Evolutionary conservation across 2,329 filamentous ascomycete species (phyloP).

Genomic region (Fusarium nurragi): DNA sequence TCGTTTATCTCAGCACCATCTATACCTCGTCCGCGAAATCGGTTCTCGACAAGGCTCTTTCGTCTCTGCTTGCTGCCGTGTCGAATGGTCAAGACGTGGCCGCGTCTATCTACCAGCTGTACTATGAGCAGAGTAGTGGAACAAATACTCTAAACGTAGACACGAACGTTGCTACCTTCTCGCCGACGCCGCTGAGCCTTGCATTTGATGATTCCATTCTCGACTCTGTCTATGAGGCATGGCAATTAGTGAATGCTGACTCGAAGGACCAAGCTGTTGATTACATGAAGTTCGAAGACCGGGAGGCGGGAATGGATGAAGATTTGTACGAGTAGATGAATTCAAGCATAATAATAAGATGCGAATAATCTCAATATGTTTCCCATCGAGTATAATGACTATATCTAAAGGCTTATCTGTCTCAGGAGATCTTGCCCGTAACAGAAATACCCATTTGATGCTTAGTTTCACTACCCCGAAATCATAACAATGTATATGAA

Average conservation of each 20-base stretch:
- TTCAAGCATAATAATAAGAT: not conserved
- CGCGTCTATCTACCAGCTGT: constrained; percentile 60
- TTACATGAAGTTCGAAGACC: constrained; percentile 84
- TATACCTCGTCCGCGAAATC: constrained; percentile 48
- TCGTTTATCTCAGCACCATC: constrained; percentile 52
- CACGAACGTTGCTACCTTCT: constrained; percentile 63
- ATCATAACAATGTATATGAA: not conserved
- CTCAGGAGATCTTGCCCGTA: not conserved
- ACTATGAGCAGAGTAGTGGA: constrained; percentile 62
- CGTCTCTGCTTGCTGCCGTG: constrained; percentile 51
- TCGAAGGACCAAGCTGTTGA: constrained; percentile 55
- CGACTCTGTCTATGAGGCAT: constrained; percentile 73
- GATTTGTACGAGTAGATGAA: constrained; percentile 57
- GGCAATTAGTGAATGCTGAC: constrained; percentile 69
- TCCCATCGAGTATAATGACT: not conserved
- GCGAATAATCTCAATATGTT: not conserved
- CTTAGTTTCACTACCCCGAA: not conserved
- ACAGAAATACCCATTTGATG: constrained; percentile 2
- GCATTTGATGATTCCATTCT: constrained; percentile 78
- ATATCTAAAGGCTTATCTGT: not conserved
- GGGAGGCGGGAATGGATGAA: constrained; percentile 71
- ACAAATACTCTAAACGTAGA: constrained; percentile 46
- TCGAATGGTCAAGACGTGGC: constrained; percentile 44
- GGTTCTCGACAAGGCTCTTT: constrained; percentile 54
- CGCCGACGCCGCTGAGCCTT: constrained; percentile 69